Evolutionary conservation across 2,329 filamentous ascomycete genomes (phyloP), one percentile per base, ranked within the genome.

Genomic region (Xylaria sp.): DNA sequence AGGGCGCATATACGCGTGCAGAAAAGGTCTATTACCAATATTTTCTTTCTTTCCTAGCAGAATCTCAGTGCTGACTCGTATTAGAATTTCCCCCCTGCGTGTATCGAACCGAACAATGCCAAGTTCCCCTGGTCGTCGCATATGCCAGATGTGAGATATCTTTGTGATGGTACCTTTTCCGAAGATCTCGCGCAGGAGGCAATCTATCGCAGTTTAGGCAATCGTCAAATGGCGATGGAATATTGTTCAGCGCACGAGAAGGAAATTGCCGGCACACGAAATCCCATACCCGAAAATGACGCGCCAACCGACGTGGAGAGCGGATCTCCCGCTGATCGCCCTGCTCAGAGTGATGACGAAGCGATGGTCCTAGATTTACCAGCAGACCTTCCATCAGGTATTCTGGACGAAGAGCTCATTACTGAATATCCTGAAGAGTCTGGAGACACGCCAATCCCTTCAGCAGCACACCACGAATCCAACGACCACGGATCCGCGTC

Each of bases 191-290:
- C 88, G 7, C 86, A 88, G 39, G 95, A 98, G 80, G 94, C 93
- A 37, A 82, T 96, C 0, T 98, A 93, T 79, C 90, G 95, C 64
- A 93, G 93, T 75, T 92, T 93, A 76, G 93, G 93, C 65, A 87
- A 87, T 63, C 75, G 81, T 4, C 78, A 82, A 2, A 82, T 84
- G 32, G 90, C 93, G 7, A 83, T 85, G 41, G 92, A 96, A 65
- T 98, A 98, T 78, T 96, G 92, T 77, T 84, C 84, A 65, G 88
- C 90, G 15, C 88, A 92, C 69, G 82, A 80, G 56, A 83, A 85
- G 65, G 85, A 89, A 52, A 80, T 87, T 62, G 85, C 87, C 63
- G 88, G 90, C 28, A 81, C 85, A 6, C 87, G 91, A 50, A 89
- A 93, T 71, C 90, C 91, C 2, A 88, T 95, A 13, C 91, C 91